phyloP scores from a whole-genome alignment of 495 filamentous ascomycete species.

The Aspergillus bertholletiae region DNA sequence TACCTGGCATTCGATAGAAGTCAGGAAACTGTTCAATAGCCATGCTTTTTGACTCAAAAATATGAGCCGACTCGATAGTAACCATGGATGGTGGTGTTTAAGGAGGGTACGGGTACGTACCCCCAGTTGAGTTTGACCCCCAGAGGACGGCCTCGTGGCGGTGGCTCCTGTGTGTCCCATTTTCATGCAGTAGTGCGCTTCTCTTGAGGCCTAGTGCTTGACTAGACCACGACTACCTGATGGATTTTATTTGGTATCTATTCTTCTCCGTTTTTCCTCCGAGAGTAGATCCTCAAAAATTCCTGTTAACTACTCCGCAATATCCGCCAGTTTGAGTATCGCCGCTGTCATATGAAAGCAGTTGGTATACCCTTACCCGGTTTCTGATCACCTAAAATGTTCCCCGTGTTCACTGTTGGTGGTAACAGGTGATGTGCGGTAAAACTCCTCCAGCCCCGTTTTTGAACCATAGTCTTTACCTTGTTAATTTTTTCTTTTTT shows the following conservation, averaged over 20 bases:
- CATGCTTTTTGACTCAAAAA: constrained; percentile 1
- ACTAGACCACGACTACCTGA: background rate
- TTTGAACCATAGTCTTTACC: background rate
- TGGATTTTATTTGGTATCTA: background rate
- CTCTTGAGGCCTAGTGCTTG: constrained; percentile 1
- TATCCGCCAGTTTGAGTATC: background rate
- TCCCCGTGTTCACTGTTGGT: background rate
- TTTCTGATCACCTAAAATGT: background rate
- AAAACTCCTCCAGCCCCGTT: background rate
- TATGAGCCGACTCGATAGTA: background rate
- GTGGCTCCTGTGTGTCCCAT: constrained; percentile 5
- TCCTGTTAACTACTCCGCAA: background rate
- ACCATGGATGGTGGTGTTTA: constrained; percentile 2
- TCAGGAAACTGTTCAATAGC: background rate
- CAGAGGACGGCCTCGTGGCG: constrained; percentile 16
- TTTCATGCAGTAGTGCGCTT: constrained; percentile 6
- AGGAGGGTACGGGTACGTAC: background rate
- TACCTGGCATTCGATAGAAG: constrained; percentile 10
- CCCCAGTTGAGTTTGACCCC: background rate
- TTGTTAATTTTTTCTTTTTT: background rate
- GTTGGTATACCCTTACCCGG: background rate
- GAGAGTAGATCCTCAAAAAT: background rate
- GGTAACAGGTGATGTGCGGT: background rate
- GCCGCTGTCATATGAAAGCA: background rate
- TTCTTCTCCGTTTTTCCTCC: background rate